phyloP scores from a whole-genome alignment of 139 green algal genomes.

The Haematococcus lacustris region DNA sequence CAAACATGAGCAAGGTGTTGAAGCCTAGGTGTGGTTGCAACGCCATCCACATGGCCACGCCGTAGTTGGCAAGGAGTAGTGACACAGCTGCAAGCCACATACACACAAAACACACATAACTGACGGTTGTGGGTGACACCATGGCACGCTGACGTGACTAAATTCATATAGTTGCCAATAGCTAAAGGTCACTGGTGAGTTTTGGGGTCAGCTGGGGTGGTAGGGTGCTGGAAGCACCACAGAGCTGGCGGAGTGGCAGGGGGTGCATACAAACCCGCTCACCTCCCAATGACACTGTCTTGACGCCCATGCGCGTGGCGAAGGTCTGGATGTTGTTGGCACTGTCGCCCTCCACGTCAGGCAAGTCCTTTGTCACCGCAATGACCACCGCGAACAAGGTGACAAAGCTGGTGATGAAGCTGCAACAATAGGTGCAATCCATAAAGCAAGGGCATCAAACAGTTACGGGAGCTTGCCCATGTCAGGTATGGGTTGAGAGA shows the following conservation, averaged over 20 bases:
- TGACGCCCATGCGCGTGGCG: conserved; percentile 78
- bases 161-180: not conserved
- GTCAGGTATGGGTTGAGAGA: no score
- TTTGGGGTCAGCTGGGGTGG: not conserved
- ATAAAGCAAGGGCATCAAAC: no score
- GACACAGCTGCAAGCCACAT: conserved; percentile 38
- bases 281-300: conserved; percentile 50
- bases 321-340: conserved; percentile 90
- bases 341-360: conserved; percentile 92
- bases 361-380: conserved; percentile 96
- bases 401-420: conserved; percentile 97
- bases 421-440: no score
- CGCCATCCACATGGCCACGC: conserved; percentile 62
- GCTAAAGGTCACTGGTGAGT: not conserved
- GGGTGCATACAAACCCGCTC: conserved; percentile 25
- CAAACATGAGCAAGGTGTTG: conserved; percentile 76
- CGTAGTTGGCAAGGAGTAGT: conserved; percentile 88
- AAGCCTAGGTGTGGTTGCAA: conserved; percentile 56
- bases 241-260: conserved; percentile 55
- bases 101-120: conserved; percentile 28
- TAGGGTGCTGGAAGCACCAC: not conserved
- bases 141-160: not conserved
- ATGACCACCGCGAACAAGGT: conserved; percentile 96
- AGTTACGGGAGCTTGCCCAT: no score
- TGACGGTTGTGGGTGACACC: not conserved